Conservation (phyloP, 2,329 filamentous ascomycete genomes). For the Aspergillus sp. region DNA sequence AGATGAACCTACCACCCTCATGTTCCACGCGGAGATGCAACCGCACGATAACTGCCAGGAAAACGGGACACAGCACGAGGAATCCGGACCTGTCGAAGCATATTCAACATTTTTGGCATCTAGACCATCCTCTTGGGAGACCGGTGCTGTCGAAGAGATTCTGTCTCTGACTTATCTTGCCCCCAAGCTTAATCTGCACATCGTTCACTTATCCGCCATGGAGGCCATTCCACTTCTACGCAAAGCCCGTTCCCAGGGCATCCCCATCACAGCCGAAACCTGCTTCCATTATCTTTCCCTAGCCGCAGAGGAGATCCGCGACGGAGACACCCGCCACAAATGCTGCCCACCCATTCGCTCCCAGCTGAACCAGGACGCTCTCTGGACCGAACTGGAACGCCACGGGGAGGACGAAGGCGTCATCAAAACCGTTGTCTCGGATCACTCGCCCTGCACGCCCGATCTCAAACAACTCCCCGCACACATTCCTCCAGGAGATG, state of each 20-base stretch:
- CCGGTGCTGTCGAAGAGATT: conserved; percentile 81
- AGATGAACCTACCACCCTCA: conserved; percentile 77
- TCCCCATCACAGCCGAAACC: conserved; percentile 88
- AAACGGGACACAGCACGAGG: conserved; percentile 51
- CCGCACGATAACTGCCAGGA: conserved; percentile 76
- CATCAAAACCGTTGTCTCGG: conserved; percentile 85
- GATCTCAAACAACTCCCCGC: conserved; percentile 81
- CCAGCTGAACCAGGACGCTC: conserved; percentile 69
- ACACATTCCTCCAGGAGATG: conserved; percentile 49
- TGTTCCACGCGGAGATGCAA: conserved; percentile 99
- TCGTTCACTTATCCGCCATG: conserved; percentile 86
- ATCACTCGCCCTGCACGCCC: conserved; percentile 94
- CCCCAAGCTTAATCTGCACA: conserved; percentile 77
- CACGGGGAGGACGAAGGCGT: conserved; percentile 59
- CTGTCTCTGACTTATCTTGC: conserved; percentile 72
- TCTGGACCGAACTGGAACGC: conserved; percentile 72
- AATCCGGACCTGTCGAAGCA: conserved; percentile 61
- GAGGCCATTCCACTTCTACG: conserved; percentile 77
- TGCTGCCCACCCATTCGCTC: conserved; percentile 89
- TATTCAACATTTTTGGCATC: conserved; percentile 92
- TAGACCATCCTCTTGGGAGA: conserved; percentile 82
- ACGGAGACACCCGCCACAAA: conserved; percentile 87
- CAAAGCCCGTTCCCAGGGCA: conserved; percentile 62
- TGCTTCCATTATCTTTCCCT: conserved; percentile 93
- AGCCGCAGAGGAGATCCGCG: conserved; percentile 70